Percentiles rank a stretch among this genome's conserved stretches.
Evolutionary conservation across 2,329 filamentous ascomycete species (phyloP).

Genomic region (Diaporthe sp.): DNA sequence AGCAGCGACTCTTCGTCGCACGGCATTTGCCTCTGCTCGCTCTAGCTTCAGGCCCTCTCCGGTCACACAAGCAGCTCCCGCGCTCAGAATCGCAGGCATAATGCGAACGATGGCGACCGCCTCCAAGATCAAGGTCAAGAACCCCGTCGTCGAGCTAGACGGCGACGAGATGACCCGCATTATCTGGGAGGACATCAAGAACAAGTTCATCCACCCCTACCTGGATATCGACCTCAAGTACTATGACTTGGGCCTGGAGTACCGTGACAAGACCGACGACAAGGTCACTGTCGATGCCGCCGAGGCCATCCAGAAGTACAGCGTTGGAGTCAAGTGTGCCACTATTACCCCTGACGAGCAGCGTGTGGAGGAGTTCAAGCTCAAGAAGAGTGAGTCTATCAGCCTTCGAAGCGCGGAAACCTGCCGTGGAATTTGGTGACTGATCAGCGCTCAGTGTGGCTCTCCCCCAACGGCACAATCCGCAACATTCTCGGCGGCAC

Average conservation of each 20-base stretch:
- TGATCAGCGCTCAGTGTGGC: conserved; percentile 79
- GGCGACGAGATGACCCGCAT: conserved; percentile 97
- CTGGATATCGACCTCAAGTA: conserved; percentile 99
- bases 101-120: conserved; percentile 67
- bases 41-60: conserved; percentile 35
- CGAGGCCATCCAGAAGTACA: conserved; percentile 99
- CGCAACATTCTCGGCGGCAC: conserved; percentile 86
- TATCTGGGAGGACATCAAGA: conserved; percentile 99
- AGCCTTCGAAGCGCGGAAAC: background rate
- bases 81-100: conserved; percentile 34
- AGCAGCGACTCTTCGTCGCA: conserved; percentile 41
- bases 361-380: conserved; percentile 96
- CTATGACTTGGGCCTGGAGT: conserved; percentile 93
- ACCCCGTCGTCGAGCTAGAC: conserved; percentile 97
- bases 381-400: conserved; percentile 87
- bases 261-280: conserved; percentile 96
- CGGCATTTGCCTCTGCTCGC: conserved; percentile 35
- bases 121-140: conserved; percentile 99
- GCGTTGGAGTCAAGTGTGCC: conserved; percentile 98
- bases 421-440: conserved; percentile 8
- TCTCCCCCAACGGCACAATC: conserved; percentile 95
- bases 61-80: conserved; percentile 33
- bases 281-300: conserved; percentile 96
- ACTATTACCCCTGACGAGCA: conserved; percentile 99
- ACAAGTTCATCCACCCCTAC: conserved; percentile 97